These are phyloP conservation scores for Kurtzmaniella quercitrusa DNA, from an alignment of 1,139 yeast species.

Conservation along the genomic window DNA sequence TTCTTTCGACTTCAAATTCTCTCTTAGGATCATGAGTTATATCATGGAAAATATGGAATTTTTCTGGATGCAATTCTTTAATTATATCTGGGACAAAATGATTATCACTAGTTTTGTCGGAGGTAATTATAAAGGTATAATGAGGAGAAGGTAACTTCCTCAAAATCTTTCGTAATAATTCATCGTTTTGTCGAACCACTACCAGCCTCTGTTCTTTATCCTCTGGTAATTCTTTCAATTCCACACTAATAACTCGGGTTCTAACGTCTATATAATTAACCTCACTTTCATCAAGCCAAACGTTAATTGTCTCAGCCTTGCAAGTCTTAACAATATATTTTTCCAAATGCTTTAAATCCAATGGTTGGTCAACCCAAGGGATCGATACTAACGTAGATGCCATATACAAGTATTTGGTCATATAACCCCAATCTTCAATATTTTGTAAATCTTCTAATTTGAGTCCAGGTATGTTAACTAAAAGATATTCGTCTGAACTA, in stretches of 20 bases:
- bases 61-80: constrained; percentile 25
- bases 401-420: constrained; percentile 51
- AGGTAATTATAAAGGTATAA: constrained; percentile 50
- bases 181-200: constrained; percentile 43
- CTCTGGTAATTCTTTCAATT: constrained; percentile 47
- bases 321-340: constrained; percentile 43
- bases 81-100: constrained; percentile 31
- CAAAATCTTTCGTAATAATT: constrained; percentile 44
- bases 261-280: constrained; percentile 51
- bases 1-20: constrained; percentile 51
- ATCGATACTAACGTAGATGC: constrained; percentile 63
- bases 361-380: constrained; percentile 44
- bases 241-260: constrained; percentile 54
- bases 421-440: constrained; percentile 45
- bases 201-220: constrained; percentile 8
- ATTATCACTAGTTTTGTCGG: constrained; percentile 18
- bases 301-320: constrained; percentile 39
- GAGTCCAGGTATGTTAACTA: constrained; percentile 71
- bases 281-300: constrained; percentile 42
- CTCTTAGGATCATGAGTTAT: constrained; percentile 45
- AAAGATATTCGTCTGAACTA: constrained; percentile 63
- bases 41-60: constrained; percentile 42
- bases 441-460: constrained; percentile 51
- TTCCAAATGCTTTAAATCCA: constrained; percentile 48
- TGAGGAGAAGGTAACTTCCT: constrained; percentile 69